Evolutionary conservation across 2,329 filamentous ascomycete species (phyloP).

Genomic region (Diaporthe amygdali): DNA sequence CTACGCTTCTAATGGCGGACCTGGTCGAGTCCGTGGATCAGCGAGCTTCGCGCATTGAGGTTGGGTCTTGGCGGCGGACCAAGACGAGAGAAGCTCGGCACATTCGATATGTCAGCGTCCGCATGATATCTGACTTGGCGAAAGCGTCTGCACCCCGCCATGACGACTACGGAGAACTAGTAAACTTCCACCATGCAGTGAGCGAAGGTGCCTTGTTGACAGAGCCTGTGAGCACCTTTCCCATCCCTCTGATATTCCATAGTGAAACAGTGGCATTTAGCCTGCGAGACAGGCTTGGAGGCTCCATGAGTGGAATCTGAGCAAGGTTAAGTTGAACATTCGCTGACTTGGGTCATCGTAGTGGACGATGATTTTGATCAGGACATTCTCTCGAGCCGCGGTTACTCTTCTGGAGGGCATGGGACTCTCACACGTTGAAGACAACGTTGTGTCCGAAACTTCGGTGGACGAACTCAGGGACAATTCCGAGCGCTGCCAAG

Average conservation of each 20-base stretch:
- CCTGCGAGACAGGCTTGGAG: background rate
- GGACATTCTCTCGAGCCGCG: conserved; percentile 55
- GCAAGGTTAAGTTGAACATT: background rate
- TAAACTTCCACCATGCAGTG: conserved; percentile 57
- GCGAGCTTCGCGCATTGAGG: conserved; percentile 33
- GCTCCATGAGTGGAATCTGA: background rate
- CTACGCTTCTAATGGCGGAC: conserved; percentile 59
- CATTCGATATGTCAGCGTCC: conserved; percentile 49
- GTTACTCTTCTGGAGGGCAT: conserved; percentile 41
- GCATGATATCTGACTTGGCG: conserved; percentile 54
- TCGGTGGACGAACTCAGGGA: conserved; percentile 22
- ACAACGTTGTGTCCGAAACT: background rate
- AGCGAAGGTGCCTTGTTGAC: conserved; percentile 61
- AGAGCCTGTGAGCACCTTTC: conserved; percentile 63
- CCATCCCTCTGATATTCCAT: no score
- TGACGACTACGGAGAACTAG: conserved; percentile 32
- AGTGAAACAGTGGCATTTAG: background rate
- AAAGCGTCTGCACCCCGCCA: conserved; percentile 44
- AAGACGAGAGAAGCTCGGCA: conserved; percentile 40
- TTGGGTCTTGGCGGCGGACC: conserved; percentile 33
- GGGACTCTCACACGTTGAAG: background rate
- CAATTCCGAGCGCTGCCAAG: conserved; percentile 44
- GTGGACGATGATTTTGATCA: conserved; percentile 42
- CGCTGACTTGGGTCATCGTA: background rate
- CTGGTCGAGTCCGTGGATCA: conserved; percentile 56